phyloP scores from a whole-genome alignment of 257 asterid genomes.

The Solanum tarijense region DNA sequence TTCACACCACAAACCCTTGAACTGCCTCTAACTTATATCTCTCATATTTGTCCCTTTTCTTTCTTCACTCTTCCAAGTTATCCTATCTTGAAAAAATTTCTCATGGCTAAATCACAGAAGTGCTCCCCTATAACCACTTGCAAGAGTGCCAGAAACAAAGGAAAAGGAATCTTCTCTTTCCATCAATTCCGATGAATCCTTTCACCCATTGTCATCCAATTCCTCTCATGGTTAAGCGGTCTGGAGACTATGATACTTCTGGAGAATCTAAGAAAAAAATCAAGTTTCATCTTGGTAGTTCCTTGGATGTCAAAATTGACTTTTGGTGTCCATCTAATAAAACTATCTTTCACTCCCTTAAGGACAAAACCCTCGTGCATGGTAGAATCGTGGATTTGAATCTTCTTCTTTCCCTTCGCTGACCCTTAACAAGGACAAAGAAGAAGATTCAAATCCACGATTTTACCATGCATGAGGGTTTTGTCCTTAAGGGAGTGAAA shows the following conservation, averaged over 20 bases:
- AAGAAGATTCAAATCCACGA: not conserved
- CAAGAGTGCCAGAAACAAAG: not conserved
- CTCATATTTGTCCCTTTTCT: not conserved
- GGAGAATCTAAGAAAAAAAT: not conserved
- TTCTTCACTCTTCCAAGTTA: not conserved
- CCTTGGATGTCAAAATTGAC: not conserved
- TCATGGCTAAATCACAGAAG: not conserved
- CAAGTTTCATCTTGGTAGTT: not conserved
- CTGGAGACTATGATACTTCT: not conserved
- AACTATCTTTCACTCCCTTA: not conserved
- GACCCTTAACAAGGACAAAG: not conserved
- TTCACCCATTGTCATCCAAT: not conserved
- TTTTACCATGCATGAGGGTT: not conserved
- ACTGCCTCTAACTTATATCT: too few species aligned
- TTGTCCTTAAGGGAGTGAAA: not conserved
- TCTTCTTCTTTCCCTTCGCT: not conserved
- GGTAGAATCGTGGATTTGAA: not conserved
- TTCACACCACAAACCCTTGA: not conserved
- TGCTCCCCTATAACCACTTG: not conserved
- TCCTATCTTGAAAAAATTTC: not conserved
- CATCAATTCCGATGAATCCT: not conserved
- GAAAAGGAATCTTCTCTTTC: not conserved
- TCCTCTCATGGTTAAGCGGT: not conserved
- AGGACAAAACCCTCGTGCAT: not conserved
- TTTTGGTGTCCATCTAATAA: not conserved